Evolutionary conservation across 306 rosid species (phyloP), one percentile per base, ranked within the genome.

Genomic region (Hylodesmum podocarpum): DNA sequence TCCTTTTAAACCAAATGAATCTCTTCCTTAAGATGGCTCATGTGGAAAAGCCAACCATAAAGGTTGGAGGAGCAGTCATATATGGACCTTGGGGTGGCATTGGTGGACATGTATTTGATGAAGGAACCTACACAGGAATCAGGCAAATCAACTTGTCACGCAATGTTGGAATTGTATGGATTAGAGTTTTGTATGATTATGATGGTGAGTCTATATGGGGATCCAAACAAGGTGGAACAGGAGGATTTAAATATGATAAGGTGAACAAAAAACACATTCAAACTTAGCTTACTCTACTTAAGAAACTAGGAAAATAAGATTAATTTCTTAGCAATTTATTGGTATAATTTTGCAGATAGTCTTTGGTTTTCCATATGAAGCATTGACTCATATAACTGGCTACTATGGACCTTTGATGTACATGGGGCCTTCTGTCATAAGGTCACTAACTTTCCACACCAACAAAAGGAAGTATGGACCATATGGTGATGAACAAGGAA

Each of bases 401-500:
- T 76, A 86, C 78, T 78, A 80, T 70, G 96, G 84, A 59, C 77
- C 98, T 59, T 65, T 86, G 50, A 94, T 90, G 91, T 81, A 83
- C 82, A 92, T 86, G 97, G 95, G 96, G 21, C 97, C 97, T 68
- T 65, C 73, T 46, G 85, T 89, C 71, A 83, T 94, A 75, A 94
- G 82, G 83, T 92, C 98, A 40, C 86, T 94, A 37, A 82, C 95
- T 66, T 92, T 94, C 83, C 89, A 89, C 86, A 90, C 96, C 22
- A 91, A 59, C 12, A 90, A 84, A 73, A 74, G 81, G 59, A 81
- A 68, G 86, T 85, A 86, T 72, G 98, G 98, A 62, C 96, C 97
- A 43, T 95, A 61, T 72, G 98, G 98, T 28, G 97, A 92, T 50
- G 97, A 88, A 86, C 95, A 85, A 78, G 98, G 97, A 76, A 83